Base-by-base conservation (phyloP, 2,329 filamentous ascomycete species). In the Colletotrichum tropicicola region DNA sequence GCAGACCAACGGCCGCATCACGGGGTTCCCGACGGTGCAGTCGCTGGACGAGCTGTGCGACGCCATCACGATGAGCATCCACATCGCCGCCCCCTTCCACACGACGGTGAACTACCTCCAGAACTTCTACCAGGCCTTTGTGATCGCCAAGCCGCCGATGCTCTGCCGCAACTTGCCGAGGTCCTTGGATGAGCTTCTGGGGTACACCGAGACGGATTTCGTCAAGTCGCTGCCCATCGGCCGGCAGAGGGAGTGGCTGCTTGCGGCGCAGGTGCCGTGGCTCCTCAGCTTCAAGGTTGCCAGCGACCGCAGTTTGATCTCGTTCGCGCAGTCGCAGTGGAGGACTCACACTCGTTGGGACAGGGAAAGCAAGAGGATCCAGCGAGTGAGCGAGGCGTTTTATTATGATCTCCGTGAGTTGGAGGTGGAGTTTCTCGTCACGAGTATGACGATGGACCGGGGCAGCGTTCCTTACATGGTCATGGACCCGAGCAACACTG, bases 41-140 rank as follows among this genome's bases (percentile, higher is more conserved):
- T 80, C 80, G 0, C 51, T 83, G 12, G 76, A 80, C 12, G 70
- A 77, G 19, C 74, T 85, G 0, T 71, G 77, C 39, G 80, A 85
- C 68, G 80, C 78, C 4, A 71, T 83, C 25, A 83, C 80, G 21
- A 85, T 85, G 83, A 82, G 80, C 72, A 84, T 85, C 63, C 82
- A 85, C 71, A 80, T 83, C 49, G 83, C 83, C 6, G 76, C 81
- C 2, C 81, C 83, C 0, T 81, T 82, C 66, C 82, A 85, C 71
- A 84, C 77, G 4, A 78, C 83, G 6, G 78, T 85, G 66, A 85
- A 85, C 71, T 85, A 85, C 68, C 74, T 85, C 0, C 83, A 85
- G 66, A 78, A 80, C 65, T 85, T 82, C 71, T 85, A 85, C 73
- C 77, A 82, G 65, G 71, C 75, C 17, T 85, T 84, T 67, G 81